phyloP scores from a whole-genome alignment of 306 rosid genomes.

The Hippophae rhamnoides region DNA sequence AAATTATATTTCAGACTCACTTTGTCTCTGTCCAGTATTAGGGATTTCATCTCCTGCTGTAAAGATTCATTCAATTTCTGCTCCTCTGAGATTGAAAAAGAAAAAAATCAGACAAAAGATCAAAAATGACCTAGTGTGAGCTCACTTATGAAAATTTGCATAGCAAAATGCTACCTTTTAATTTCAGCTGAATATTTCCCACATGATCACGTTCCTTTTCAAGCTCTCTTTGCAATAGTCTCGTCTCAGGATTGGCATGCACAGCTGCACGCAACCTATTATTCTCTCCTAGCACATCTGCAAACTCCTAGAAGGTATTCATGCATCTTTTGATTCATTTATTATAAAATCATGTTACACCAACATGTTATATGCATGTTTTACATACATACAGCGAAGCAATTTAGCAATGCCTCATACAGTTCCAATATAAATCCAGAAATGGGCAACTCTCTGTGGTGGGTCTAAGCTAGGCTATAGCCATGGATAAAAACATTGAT shows the following conservation, averaged over 20 bases:
- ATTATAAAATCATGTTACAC: conserved; percentile 37
- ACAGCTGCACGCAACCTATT: conserved; percentile 32
- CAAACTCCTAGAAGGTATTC: conserved; percentile 99
- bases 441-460: too few species aligned
- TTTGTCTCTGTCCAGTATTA: conserved; percentile 46
- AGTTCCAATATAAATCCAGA: too few species aligned
- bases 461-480: too few species aligned
- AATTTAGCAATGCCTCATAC: too few species aligned
- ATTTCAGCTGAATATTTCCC: conserved; percentile 36
- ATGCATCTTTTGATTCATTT: conserved; percentile 81
- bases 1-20: conserved; percentile 35
- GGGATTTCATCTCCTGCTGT: conserved; percentile 58
- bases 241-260: conserved; percentile 41
- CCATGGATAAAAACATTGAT: too few species aligned
- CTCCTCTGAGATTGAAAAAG: conserved; percentile 50
- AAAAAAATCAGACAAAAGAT: conserved; percentile 5
- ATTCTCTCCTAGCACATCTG: conserved; percentile 55
- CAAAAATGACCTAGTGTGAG: background rate
- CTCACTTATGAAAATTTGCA: conserved; percentile 11
- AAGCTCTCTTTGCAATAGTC: conserved; percentile 52
- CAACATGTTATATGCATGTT: too few species aligned
- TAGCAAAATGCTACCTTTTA: conserved; percentile 40
- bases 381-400: too few species aligned
- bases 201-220: conserved; percentile 48
- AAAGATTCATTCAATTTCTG: conserved; percentile 53